These are phyloP conservation scores for Kwoniella sp. DNA, from an alignment of 768 basidiomycete genomes.

Conservation along the genomic window DNA sequence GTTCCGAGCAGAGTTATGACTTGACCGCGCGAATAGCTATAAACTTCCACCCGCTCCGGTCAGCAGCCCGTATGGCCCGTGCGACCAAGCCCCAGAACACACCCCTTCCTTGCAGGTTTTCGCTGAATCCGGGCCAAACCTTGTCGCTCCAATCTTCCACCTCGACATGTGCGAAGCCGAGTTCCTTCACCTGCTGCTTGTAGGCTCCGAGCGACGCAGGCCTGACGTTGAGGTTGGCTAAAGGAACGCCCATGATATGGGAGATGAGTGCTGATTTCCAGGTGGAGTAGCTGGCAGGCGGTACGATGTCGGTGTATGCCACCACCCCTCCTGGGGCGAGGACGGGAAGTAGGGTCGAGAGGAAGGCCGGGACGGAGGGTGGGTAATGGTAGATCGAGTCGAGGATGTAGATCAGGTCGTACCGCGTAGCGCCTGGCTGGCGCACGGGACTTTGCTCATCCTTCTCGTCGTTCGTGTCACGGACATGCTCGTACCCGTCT, in stretches of 20 bases:
- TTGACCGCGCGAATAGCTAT: constrained; percentile 33
- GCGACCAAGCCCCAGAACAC: constrained; percentile 22
- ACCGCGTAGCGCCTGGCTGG: constrained; percentile 13
- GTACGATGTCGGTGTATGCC: constrained; percentile 38
- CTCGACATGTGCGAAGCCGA: constrained; percentile 24
- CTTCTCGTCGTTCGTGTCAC: not conserved
- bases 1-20: too few relatives aligned
- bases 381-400: constrained; percentile 44
- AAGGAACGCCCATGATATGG: constrained; percentile 23
- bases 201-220: constrained; percentile 18
- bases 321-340: constrained; percentile 22
- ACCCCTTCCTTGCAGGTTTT: constrained; percentile 16
- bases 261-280: constrained; percentile 24
- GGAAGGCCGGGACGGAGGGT: constrained; percentile 29
- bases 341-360: constrained; percentile 7
- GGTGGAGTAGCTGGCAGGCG: constrained; percentile 17
- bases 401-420: constrained; percentile 42
- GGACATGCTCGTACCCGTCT: not conserved
- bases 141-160: constrained; percentile 36
- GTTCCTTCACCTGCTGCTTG: constrained; percentile 8
- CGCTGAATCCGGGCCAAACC: constrained; percentile 30
- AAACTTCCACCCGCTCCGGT: constrained; percentile 31
- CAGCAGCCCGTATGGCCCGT: constrained; percentile 6
- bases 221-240: constrained; percentile 20
- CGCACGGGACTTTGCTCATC: not conserved